These are phyloP conservation scores for Rhytidiadelphus loreus DNA, from an alignment of 225 moss, liverwort and hornwort genomes.

Conservation along the genomic window DNA sequence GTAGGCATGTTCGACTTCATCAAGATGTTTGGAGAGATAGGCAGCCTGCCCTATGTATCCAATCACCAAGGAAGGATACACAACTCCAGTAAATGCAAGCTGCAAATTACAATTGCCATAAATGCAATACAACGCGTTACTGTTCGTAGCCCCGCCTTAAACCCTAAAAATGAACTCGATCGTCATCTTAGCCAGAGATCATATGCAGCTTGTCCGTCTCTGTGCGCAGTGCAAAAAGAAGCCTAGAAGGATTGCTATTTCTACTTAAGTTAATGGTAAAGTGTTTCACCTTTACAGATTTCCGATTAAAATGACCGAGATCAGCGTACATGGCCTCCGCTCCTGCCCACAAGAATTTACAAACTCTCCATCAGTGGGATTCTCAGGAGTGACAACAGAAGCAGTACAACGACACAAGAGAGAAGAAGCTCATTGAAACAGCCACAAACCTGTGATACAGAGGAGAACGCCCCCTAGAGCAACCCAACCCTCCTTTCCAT, in stretches of 20 bases:
- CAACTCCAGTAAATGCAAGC: conserved; percentile 71
- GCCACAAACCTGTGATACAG: conserved; percentile 75
- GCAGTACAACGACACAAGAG: background rate
- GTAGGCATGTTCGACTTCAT: conserved; percentile 48
- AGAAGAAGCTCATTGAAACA: background rate
- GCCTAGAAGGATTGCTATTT: background rate
- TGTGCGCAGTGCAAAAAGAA: background rate
- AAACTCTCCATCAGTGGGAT: background rate
- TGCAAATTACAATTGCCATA: conserved; percentile 11
- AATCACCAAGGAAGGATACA: conserved; percentile 72
- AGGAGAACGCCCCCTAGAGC: conserved; percentile 81
- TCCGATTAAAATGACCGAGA: conserved; percentile 62
- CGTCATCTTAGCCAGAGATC: background rate
- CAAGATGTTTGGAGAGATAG: conserved; percentile 60
- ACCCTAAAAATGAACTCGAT: background rate
- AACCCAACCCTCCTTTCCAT: conserved; percentile 77
- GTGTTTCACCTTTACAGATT: conserved; percentile 62
- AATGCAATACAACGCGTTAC: background rate
- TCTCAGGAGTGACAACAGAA: background rate
- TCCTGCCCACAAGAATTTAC: conserved; percentile 30
- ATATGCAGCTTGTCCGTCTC: background rate
- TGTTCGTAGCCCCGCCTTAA: background rate
- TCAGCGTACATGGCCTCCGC: conserved; percentile 96
- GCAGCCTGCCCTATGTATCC: conserved; percentile 90
- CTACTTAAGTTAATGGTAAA: background rate